Conservation (phyloP, 768 basidiomycete species). For the Cystobasidium tubakii region DNA sequence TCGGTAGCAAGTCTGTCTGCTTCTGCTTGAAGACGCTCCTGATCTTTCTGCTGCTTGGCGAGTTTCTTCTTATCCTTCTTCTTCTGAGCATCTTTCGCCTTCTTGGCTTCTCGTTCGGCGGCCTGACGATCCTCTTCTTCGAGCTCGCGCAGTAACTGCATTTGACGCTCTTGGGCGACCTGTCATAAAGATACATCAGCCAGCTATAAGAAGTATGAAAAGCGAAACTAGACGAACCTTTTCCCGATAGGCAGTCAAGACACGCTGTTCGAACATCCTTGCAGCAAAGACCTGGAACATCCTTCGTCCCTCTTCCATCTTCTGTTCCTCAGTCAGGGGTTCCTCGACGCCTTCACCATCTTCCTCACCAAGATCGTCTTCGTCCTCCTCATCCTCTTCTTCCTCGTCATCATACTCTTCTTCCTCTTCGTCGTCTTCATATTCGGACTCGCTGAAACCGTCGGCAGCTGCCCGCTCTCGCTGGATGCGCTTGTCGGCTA, state of each 20-base stretch:
- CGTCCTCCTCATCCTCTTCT: slow-evolving; percentile 61
- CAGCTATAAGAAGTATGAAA: neutral
- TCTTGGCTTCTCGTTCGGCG: slow-evolving; percentile 84
- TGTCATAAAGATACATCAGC: slow-evolving; percentile 49
- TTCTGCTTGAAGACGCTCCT: slow-evolving; percentile 73
- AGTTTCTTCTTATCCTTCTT: slow-evolving; percentile 99
- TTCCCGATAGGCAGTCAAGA: slow-evolving; percentile 91
- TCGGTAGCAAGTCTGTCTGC: slow-evolving; percentile 84
- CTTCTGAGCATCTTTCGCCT: slow-evolving; percentile 89
- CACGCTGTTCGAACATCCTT: slow-evolving; percentile 98
- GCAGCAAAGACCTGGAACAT: slow-evolving; percentile 99
- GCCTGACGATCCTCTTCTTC: slow-evolving; percentile 87
- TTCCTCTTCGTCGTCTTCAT: slow-evolving; percentile 61
- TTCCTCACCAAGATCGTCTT: slow-evolving; percentile 57
- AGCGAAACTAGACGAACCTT: slow-evolving; percentile 34
- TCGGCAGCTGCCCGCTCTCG: slow-evolving; percentile 62
- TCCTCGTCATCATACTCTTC: slow-evolving; percentile 60
- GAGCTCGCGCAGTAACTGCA: slow-evolving; percentile 84
- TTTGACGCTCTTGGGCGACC: slow-evolving; percentile 89
- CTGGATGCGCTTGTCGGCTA: slow-evolving; percentile 87
- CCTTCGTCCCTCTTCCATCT: slow-evolving; percentile 97
- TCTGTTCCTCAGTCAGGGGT: slow-evolving; percentile 89
- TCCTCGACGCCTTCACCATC: slow-evolving; percentile 51
- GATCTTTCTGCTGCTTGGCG: slow-evolving; percentile 78
- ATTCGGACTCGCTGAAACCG: slow-evolving; percentile 59